Evolutionary conservation across 2,329 filamentous ascomycete genomes (phyloP).

Genomic region (Torrubiella hemipterigena): DNA sequence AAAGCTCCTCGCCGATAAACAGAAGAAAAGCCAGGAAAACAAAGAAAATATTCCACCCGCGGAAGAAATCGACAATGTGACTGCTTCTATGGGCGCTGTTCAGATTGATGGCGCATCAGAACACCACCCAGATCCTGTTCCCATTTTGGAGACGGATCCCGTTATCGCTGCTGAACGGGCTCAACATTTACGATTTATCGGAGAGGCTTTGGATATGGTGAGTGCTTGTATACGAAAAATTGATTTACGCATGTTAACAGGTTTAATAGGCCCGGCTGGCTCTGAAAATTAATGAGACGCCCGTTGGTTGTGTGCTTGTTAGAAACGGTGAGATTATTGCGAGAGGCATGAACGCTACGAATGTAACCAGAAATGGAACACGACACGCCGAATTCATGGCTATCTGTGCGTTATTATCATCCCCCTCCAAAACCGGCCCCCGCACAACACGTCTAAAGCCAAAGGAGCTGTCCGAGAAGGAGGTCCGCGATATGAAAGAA

Average conservation of each 20-base stretch:
- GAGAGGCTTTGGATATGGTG: conserved; percentile 79
- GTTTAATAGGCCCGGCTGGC: conserved; percentile 64
- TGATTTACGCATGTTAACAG: conserved; percentile 10
- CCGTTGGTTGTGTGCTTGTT: conserved; percentile 91
- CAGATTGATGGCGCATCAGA: neutral
- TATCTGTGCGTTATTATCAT: conserved; percentile 45
- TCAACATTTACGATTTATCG: conserved; percentile 52
- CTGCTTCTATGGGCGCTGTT: neutral
- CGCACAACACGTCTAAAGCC: conserved; percentile 20
- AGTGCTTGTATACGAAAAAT: conserved; percentile 11
- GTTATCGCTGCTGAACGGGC: conserved; percentile 18
- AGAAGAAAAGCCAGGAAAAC: conserved; percentile 7
- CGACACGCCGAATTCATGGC: conserved; percentile 94
- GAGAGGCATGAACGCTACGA: conserved; percentile 93
- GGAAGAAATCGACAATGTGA: conserved; percentile 10
- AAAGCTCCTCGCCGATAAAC: conserved; percentile 1
- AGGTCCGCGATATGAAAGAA: conserved; percentile 8
- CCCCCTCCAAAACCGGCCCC: conserved; percentile 17
- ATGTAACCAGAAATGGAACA: conserved; percentile 79
- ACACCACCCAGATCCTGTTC: conserved; percentile 1
- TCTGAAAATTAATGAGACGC: conserved; percentile 78
- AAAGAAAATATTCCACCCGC: conserved; percentile 5
- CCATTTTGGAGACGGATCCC: conserved; percentile 12
- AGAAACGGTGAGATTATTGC: conserved; percentile 69
- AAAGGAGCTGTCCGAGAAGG: conserved; percentile 15